Evolutionary conservation across 345 rosid genomes (phyloP), one percentile per base, ranked within the genome.

Genomic region (Eucalyptus caleyi): DNA sequence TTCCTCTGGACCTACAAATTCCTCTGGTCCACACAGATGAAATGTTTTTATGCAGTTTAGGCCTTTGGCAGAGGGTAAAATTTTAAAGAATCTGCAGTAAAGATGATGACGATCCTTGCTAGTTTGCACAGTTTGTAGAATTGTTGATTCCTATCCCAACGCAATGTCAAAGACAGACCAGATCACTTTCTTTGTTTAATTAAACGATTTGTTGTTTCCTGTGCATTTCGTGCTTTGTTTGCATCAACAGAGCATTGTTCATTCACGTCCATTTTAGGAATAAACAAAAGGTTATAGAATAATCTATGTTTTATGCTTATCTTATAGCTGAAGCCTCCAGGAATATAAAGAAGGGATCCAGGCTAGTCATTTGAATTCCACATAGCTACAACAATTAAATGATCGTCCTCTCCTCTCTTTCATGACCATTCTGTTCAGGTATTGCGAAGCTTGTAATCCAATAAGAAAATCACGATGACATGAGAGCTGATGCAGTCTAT

Each of bases 181-280:
- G 85, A 77, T 40, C 85, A 11, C 83, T 40, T 77, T 77, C 9
- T 37, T 77, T 21, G 47, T 40, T 23, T 40, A 21, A 77, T 21
- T 21, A 40, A 77, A 77, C 30, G 27, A 77, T 11, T 77, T 77
- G 85, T 77, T 8, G 85, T 40, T 19, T 77, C 85, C 85, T 77
- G 26, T 40, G 85, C 85, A 77, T 77, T 45, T 40, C 1, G 5
- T 16, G 1, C 93, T 91, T 93, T 91, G 94, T 50, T 93, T 82
- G 42, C 89, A 92, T 92, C 95, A 91, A 91, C 60, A 87, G 47
- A 67, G 86, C 88, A 90, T 65, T 92, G 82, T 91, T 92, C 94
- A 92, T 95, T 91, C 92, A 91, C 89, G 94, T 93, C 96, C 94
- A 86, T 91, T 91, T 92, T 87, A 89, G 90, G 94, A 95, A 94